Base-by-base conservation (phyloP, 2,329 filamentous ascomycete genomes). In the Colletotrichum filicis region DNA sequence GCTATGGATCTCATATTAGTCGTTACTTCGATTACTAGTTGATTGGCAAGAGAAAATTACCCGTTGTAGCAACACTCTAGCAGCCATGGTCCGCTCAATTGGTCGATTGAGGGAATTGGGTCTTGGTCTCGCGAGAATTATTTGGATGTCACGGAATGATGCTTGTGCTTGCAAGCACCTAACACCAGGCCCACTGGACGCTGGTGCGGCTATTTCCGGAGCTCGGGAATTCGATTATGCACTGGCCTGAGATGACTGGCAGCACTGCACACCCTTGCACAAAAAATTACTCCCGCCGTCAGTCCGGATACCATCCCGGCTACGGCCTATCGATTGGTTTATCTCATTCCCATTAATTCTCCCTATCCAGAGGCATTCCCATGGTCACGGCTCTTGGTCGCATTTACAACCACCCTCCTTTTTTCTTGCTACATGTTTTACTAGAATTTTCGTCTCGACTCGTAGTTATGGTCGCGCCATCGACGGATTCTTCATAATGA, bases 51-150 rank as follows among this genome's bases (percentile, higher is more conserved):
- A 42, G 61, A 16, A 11, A 58, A 84, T 81, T 79, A 91, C 89
- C 86, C 85, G 86, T 82, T 86, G 87, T 79, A 90, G 83, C 82
- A 90, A 83, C 83, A 90, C 84, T 89, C 88, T 87, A 79, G 88
- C 86, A 84, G 88, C 88, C 89, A 91, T 91, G 81, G 81, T 87
- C 80, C 79, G 81, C 83, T 85, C 85, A 87, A 87, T 88, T 86
- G 85, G 83, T 77, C 69, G 74, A 71, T 72, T 75, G 74, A 74
- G 74, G 74, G 68, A 75, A 73, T 75, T 73, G 69, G 74, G 42
- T 66, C 30, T 73, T 68, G 74, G 62, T 74, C 69, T 75, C 65
- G 71, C 73, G 74, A 75, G 73, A 75, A 75, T 73, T 69, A 66
- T 75, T 73, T 74, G 66, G 53, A 73, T 64, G 74, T 75, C 70